Conservation (phyloP, 495 filamentous ascomycete species). For the Tuber microsphaerosporum region DNA sequence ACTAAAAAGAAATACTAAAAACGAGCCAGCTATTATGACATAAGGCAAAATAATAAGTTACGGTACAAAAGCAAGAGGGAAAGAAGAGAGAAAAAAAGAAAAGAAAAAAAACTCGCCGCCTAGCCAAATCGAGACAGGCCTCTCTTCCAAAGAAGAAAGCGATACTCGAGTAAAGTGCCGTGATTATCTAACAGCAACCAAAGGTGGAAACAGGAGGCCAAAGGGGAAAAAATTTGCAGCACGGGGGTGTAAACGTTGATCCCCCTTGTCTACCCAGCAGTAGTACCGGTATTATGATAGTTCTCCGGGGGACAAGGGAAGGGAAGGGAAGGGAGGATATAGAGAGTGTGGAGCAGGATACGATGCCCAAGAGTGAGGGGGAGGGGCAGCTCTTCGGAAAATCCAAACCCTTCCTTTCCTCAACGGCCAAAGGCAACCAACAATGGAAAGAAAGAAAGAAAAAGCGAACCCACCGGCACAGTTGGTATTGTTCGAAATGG, state of each 20-base stretch:
- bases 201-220: constrained; percentile 5
- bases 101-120: constrained; percentile 8
- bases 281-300: background rate
- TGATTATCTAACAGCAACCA: constrained; percentile 18
- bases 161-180: constrained; percentile 34
- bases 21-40: background rate
- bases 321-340: background rate
- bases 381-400: background rate
- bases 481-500: background rate
- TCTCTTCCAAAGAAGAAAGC: constrained; percentile 25
- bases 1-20: background rate
- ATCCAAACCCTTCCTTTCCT: background rate
- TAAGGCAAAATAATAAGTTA: constrained; percentile 13
- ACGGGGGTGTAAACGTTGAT: background rate
- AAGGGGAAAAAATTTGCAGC: background rate
- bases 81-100: background rate
- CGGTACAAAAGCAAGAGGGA: constrained; percentile 21
- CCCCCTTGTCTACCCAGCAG: background rate
- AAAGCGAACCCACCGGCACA: background rate
- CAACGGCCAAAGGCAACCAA: background rate
- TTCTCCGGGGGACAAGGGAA: background rate
- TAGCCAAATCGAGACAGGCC: background rate
- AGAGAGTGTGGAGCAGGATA: background rate
- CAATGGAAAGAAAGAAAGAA: background rate
- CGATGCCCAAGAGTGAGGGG: background rate